Percentiles rank a stretch among this genome's conserved stretches.
Evolutionary conservation across 2,329 filamentous ascomycete species (phyloP).

Genomic region (Eurotiales sp.): DNA sequence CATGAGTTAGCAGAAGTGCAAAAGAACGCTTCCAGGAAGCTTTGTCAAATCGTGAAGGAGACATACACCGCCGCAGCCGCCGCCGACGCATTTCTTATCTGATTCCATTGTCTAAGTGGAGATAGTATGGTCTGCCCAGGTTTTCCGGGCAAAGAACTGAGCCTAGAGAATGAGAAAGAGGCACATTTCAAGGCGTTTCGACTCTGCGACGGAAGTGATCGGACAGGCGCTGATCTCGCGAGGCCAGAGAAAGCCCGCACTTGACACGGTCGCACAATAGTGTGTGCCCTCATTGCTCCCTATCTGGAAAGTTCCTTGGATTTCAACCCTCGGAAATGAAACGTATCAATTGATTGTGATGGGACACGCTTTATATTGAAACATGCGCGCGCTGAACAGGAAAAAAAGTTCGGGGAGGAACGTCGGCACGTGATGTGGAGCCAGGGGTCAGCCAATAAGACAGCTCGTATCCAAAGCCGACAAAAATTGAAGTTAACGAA

Average conservation of each 20-base stretch:
- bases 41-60: background rate
- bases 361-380: background rate
- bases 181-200: slow-evolving; percentile 38
- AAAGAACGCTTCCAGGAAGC: no score
- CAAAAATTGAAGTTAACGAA: background rate
- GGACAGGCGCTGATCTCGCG: slow-evolving; percentile 26
- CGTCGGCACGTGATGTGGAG: slow-evolving; percentile 15
- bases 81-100: slow-evolving; percentile 41
- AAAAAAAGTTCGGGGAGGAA: slow-evolving; percentile 16
- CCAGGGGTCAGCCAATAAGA: slow-evolving; percentile 13
- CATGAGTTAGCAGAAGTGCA: background rate
- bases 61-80: slow-evolving; percentile 36
- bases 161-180: slow-evolving; percentile 34
- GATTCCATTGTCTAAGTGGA: slow-evolving; percentile 37
- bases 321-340: background rate
- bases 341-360: background rate
- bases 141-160: slow-evolving; percentile 25
- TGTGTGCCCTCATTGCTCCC: slow-evolving; percentile 39
- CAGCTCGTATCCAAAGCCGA: background rate
- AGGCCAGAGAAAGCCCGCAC: slow-evolving; percentile 36
- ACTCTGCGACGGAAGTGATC: slow-evolving; percentile 31
- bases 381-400: slow-evolving; percentile 2
- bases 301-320: background rate
- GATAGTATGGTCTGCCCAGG: background rate
- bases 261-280: slow-evolving; percentile 36